Base-by-base conservation (phyloP, 257 asterid species). In the Petrea volubilis region DNA sequence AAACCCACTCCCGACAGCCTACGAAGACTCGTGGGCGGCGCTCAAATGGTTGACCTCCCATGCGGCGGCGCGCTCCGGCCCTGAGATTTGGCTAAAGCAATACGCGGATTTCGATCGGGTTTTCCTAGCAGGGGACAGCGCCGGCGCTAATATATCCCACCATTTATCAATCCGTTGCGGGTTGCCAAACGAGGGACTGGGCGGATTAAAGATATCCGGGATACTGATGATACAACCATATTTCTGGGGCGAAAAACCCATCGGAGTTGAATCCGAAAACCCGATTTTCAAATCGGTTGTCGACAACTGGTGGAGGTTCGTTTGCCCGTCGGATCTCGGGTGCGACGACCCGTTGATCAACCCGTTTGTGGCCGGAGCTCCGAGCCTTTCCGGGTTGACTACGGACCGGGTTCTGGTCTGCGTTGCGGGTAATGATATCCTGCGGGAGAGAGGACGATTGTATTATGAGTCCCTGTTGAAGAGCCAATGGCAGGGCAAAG, bases 131-230 rank as follows among this genome's bases (percentile, higher is more conserved):
- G 97, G 97, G 8, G 96, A 92, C 23, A 92, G 97, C 60, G 95
- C 96, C 5, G 98, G 98, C 5, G 98, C 95, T 3, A 92, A 90
- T 36, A 85, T 92, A 3, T 75, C 95, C 0, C 96, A 90, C 77
- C 91, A 90, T 31, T 21, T 86, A 72, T 77, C 91, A 1, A 84
- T 83, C 36, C 74, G 66, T 58, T 79, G 76, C 4, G 82, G 83
- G 23, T 60, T 12, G 4, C 46, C 74, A 20, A 24, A 12, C 56
- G 46, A 15, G 6, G 80, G 21, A 14, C 17, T 60, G 6, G 62
- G 69, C 5, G 43, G 15, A 11, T 13, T 83, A 17, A 69, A 77
- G 44, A 47, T 87, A 12, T 5, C 9, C 0, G 96, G 96, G 1
- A 60, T 84, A 4, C 2, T 86, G 6, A 77, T 92, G 93, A 52